Percentiles rank a stretch among this genome's conserved stretches.
Evolutionary conservation across 2,329 filamentous ascomycete genomes (phyloP).

Genomic region (Claviceps monticola): DNA sequence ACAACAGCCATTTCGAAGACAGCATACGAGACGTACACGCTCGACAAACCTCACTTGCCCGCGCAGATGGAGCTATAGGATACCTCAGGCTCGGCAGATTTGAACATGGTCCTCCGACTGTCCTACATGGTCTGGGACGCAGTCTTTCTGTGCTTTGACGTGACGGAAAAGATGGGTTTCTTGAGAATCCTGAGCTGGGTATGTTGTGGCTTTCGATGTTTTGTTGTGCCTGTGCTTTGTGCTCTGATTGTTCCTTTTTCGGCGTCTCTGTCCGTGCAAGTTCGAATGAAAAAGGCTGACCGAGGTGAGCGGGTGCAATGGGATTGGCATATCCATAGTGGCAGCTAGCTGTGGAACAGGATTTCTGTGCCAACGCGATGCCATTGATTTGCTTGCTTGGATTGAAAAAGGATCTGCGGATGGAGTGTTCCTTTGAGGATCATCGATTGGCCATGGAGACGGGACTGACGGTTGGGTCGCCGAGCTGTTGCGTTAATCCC

Average conservation of each 20-base stretch:
- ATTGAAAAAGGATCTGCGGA: constrained; percentile 19
- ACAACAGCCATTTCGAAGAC: constrained; percentile 19
- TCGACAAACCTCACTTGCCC: constrained; percentile 12
- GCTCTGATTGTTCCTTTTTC: not conserved
- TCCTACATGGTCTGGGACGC: constrained; percentile 24
- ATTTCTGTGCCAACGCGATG: constrained; percentile 2
- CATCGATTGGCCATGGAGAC: constrained; percentile 4
- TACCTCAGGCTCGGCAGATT: constrained; percentile 24
- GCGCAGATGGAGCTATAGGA: constrained; percentile 25
- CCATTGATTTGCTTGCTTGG: constrained; percentile 21
- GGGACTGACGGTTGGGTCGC: not conserved
- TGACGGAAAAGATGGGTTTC: constrained; percentile 20
- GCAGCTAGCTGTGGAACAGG: constrained; percentile 11
- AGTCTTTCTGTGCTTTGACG: constrained; percentile 26
- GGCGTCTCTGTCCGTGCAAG: not conserved
- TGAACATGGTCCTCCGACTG: constrained; percentile 20
- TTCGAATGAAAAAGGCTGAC: not conserved
- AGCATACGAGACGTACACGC: constrained; percentile 22
- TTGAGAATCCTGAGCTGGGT: constrained; percentile 23
- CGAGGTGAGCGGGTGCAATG: not conserved
- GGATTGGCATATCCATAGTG: constrained; percentile 4
- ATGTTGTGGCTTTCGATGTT: not conserved
- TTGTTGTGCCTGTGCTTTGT: not conserved
- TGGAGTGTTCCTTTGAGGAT: constrained; percentile 6
- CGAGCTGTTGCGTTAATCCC: constrained; percentile 18